Conservation (phyloP, 2,329 filamentous ascomycete genomes). For the Basipetospora chlamydospora region DNA sequence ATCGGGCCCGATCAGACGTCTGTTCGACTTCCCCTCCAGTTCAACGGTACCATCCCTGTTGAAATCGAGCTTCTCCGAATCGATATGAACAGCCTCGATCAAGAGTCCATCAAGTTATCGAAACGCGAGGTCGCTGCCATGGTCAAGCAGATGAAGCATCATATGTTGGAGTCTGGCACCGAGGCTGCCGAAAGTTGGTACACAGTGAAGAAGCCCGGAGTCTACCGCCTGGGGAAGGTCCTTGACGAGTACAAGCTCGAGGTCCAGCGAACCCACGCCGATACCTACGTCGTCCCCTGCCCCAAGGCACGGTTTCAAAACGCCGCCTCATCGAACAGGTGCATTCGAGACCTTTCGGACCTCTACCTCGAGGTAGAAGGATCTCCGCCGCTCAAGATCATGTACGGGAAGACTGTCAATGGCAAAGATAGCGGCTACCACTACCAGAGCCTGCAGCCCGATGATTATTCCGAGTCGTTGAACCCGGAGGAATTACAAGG, state of each 20-base stretch:
- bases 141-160: constrained; percentile 51
- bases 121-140: constrained; percentile 62
- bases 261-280: constrained; percentile 60
- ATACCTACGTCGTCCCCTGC: constrained; percentile 75
- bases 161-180: constrained; percentile 46
- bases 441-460: constrained; percentile 86
- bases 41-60: constrained; percentile 85
- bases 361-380: constrained; percentile 72
- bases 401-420: constrained; percentile 81
- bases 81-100: constrained; percentile 66
- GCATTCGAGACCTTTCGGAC: constrained; percentile 77
- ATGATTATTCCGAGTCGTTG: constrained; percentile 67
- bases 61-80: constrained; percentile 78
- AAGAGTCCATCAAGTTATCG: constrained; percentile 66
- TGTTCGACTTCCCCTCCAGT: constrained; percentile 64
- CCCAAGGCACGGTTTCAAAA: constrained; percentile 63
- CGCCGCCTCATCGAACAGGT: constrained; percentile 50
- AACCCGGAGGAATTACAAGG: constrained; percentile 44
- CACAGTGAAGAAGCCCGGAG: constrained; percentile 68
- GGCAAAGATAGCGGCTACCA: constrained; percentile 70
- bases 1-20: constrained; percentile 48
- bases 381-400: constrained; percentile 80
- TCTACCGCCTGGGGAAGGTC: constrained; percentile 75
- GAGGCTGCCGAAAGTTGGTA: constrained; percentile 56
- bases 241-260: constrained; percentile 90